These are phyloP conservation scores for Tricholoma sp. DNA, from an alignment of 768 basidiomycete species.

Conservation along the genomic window DNA sequence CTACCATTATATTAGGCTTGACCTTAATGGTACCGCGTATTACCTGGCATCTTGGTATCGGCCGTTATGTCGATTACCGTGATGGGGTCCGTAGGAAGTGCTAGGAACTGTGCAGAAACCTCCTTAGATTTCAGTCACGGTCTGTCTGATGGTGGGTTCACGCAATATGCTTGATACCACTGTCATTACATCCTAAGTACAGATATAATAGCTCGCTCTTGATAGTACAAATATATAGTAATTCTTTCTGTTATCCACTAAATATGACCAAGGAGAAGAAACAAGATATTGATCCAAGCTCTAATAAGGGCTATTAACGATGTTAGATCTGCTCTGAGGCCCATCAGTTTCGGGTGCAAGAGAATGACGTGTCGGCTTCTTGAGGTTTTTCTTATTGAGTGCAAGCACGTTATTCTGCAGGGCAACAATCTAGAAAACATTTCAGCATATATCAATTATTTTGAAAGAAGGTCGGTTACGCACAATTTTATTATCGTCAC, in stretches of 20 bases:
- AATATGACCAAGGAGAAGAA: background rate
- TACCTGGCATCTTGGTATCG: constrained; percentile 72
- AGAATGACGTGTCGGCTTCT: constrained; percentile 74
- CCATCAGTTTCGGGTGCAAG: constrained; percentile 39
- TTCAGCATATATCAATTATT: background rate
- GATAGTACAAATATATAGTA: constrained; percentile 2
- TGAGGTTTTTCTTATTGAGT: constrained; percentile 90
- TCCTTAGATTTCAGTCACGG: background rate
- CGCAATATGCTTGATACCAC: background rate
- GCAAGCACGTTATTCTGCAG: constrained; percentile 90
- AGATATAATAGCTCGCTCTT: constrained; percentile 6
- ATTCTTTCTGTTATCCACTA: constrained; percentile 5
- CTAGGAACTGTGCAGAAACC: background rate
- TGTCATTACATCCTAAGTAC: constrained; percentile 1
- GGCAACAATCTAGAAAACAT: constrained; percentile 72
- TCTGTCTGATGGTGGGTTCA: background rate
- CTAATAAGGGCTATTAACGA: constrained; percentile 66
- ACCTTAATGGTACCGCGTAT: constrained; percentile 64
- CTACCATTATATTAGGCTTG: constrained; percentile 57
- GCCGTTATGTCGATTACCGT: constrained; percentile 64
- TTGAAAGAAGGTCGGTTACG: constrained; percentile 24
- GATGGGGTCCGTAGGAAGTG: constrained; percentile 36
- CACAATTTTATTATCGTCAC: constrained; percentile 95
- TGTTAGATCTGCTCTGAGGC: constrained; percentile 49
- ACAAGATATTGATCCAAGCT: background rate